These are phyloP conservation scores for Perkinsus marinus DNA, from an alignment of 169 alveolate genomes.

Conservation along the genomic window DNA sequence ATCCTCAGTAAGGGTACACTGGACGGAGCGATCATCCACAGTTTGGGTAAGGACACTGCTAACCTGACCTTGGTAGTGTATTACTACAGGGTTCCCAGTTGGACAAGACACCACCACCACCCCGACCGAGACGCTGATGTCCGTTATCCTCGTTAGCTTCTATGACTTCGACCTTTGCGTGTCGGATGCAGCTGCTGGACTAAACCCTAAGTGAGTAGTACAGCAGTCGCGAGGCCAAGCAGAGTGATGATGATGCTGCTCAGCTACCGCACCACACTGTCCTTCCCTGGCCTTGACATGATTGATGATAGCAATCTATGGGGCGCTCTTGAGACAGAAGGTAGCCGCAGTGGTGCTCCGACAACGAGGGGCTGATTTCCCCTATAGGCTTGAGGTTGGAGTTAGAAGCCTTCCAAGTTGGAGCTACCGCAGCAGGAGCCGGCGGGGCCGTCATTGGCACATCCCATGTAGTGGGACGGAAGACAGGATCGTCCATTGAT, in stretches of 20 bases:
- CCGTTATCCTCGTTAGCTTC: neutral
- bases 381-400: neutral
- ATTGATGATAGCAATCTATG: neutral
- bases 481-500: neutral
- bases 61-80: neutral
- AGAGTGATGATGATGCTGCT: neutral
- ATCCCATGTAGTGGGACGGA: neutral
- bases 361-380: neutral
- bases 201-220: neutral
- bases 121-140: neutral
- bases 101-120: neutral
- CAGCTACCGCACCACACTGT: neutral
- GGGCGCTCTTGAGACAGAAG: neutral
- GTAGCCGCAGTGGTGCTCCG: neutral
- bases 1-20: neutral
- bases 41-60: neutral
- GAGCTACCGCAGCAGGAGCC: neutral
- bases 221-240: neutral
- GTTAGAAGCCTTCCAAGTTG: neutral
- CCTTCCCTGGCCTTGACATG: neutral
- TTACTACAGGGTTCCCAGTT: neutral
- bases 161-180: neutral
- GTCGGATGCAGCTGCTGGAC: neutral
- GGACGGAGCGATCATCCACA: neutral
- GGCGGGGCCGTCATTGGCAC: neutral